Percentiles rank a stretch among this genome's conserved stretches.
These are phyloP conservation scores for Ilex asprella DNA, from an alignment of 257 asterid species.

Conservation along the genomic window DNA sequence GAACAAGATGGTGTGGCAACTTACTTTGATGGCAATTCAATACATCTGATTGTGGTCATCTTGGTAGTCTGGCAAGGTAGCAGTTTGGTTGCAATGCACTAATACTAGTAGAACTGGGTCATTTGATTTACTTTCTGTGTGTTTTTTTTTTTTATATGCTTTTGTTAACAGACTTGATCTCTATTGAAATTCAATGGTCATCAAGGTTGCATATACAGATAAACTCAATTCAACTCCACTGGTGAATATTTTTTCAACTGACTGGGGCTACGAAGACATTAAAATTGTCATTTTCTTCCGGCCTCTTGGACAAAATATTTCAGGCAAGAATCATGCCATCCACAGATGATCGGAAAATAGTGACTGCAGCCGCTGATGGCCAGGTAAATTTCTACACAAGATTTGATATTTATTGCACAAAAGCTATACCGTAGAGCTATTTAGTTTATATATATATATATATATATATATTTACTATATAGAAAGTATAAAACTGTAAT, in stretches of 20 bases:
- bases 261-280: conserved; percentile 58
- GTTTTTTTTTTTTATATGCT: conserved; percentile 42
- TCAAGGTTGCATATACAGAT: conserved; percentile 72
- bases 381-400: conserved; percentile 41
- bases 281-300: conserved; percentile 59
- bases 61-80: background rate
- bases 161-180: conserved; percentile 46
- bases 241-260: conserved; percentile 66
- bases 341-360: conserved; percentile 59
- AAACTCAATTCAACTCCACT: conserved; percentile 64
- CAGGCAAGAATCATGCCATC: conserved; percentile 77
- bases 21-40: background rate
- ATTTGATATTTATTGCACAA: too few relatives aligned
- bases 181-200: conserved; percentile 56
- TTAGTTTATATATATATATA: too few relatives aligned
- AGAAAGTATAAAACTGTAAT: too few relatives aligned
- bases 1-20: background rate
- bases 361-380: conserved; percentile 72
- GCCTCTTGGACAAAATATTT: conserved; percentile 63
- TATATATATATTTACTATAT: too few relatives aligned
- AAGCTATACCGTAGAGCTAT: too few relatives aligned
- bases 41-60: background rate
- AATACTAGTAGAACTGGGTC: background rate
- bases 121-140: background rate
- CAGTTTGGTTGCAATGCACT: background rate